Base-by-base conservation (phyloP, 2,329 filamentous ascomycete species). In the Alternaria arborescens region DNA sequence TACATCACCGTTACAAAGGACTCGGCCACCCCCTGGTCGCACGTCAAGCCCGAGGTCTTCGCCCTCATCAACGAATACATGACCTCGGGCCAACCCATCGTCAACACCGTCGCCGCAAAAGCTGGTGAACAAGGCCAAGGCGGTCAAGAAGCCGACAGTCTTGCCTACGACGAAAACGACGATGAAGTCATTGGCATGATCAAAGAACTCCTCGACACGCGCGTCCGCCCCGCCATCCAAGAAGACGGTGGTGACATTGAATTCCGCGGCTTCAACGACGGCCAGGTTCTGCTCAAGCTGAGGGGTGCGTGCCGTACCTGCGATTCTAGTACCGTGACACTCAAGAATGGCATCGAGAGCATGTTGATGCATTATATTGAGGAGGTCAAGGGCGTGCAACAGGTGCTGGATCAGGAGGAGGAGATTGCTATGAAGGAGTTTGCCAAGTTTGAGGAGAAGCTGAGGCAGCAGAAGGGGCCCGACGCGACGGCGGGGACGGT, bases 201-300 rank as follows among this genome's bases (percentile, higher is more conserved):
- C 81, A 97, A 98, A 82, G 95, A 99, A 81, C 83, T 99, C 32
- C 84, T 99, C 36, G 95, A 99, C 80, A 99, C 95, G 26, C 86
- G 95, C 64, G 97, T 99, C 74, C 87, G 95, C 43, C 95, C 95
- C 0, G 92, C 94, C 1, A 99, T 99, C 65, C 95, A 98, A 79
- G 95, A 98, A 78, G 95, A 99, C 70, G 95, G 95, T 48, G 95
- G 95, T 46, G 95, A 99, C 77, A 98, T 99, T 73, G 95, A 99
- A 78, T 96, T 94, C 78, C 85, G 92, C 18, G 94, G 94, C 1
- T 98, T 98, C 72, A 87, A 93, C 68, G 86, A 93, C 70, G 95
- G 95, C 0, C 87, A 90, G 64, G 95, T 97, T n/a, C 78, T 88
- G 71, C 77, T 97, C 72, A 97, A 97, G 85, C 81, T 99, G 71